Conservation (phyloP, 2,329 filamentous ascomycete genomes). For the Fusarium sp. region DNA sequence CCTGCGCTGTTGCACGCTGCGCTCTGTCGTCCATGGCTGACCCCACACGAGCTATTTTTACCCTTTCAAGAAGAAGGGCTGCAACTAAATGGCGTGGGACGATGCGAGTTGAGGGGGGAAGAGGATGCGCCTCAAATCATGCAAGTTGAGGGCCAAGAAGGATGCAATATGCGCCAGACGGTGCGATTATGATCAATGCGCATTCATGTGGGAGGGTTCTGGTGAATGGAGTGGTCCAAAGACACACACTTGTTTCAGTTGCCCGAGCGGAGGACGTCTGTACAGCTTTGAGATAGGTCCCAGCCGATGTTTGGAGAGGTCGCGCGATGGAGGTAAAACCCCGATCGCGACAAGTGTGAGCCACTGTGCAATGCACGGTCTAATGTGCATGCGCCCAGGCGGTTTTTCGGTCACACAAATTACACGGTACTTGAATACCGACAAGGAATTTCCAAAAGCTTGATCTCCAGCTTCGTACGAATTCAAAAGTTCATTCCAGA, state of each 20-base stretch:
- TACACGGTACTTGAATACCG: no score
- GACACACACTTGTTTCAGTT: background rate
- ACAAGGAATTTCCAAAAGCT: no score
- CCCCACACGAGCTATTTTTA: conserved; percentile 25
- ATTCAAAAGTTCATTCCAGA: no score
- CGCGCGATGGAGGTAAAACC: background rate
- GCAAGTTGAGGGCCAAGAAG: background rate
- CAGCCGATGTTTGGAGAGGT: background rate
- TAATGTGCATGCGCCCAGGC: no score
- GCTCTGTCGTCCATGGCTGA: conserved; percentile 46
- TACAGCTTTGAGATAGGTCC: background rate
- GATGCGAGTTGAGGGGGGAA: background rate
- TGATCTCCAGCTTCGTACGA: no score
- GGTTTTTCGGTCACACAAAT: no score
- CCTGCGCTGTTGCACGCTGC: conserved; percentile 46
- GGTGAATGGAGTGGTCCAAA: background rate
- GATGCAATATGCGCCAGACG: background rate
- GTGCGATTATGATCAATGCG: background rate
- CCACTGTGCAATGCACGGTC: conserved; percentile 5
- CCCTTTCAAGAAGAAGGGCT: background rate
- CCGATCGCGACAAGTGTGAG: background rate
- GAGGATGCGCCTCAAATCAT: conserved; percentile 5
- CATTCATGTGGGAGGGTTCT: background rate
- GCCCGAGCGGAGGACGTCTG: background rate
- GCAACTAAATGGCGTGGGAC: background rate